Evolutionary conservation across 805 yeast species (phyloP), one percentile per base, ranked within the genome.

Genomic region (Barnettozyma populi): DNA sequence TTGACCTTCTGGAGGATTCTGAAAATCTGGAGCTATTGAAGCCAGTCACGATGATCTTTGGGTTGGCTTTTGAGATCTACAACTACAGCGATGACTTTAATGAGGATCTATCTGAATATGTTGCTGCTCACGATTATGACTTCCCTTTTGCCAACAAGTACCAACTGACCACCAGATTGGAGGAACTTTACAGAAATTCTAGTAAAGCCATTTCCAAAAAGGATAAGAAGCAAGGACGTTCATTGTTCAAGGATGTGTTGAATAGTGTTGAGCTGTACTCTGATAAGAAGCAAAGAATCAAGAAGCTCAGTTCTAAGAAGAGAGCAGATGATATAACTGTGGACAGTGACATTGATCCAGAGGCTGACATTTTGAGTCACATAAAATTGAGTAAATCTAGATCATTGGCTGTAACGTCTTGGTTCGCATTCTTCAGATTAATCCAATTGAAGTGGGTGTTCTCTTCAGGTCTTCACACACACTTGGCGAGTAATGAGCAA

Each of bases 131-230:
- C 50, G 70, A 72, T 51, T 68, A 69, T 16, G 68, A 72, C 50
- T 38, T 36, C 36, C 86, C 86, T 2, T 79, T 76, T 59, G 67
- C 70, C 46, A 83, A 80, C 52, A 74, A 72, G 29, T 80, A 73
- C 43, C 75, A 74, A 23, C 56, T 81, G 9, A 60, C 68, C 27
- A 57, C 63, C 19, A 67, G 68, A 4, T 60, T 78, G 27, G 67
- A 68, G 23, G 64, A 71, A 32, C 65, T 82, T 38, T 65, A 77
- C 1, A 74, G 71, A 38, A 73, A 76, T 20, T 76, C 85, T 0
- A 69, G 82, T 5, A 80, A 81, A 49, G 77, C 72, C 45, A 59
- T 80, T 3, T 75, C 83, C 24, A 84, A 84, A 54, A 79, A 77
- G 57, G 86, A 81, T 51, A 82, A 79, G 60, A 75, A 74, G 50